phyloP scores from a whole-genome alignment of 495 filamentous ascomycete genomes.

The Trichoderma virens region DNA sequence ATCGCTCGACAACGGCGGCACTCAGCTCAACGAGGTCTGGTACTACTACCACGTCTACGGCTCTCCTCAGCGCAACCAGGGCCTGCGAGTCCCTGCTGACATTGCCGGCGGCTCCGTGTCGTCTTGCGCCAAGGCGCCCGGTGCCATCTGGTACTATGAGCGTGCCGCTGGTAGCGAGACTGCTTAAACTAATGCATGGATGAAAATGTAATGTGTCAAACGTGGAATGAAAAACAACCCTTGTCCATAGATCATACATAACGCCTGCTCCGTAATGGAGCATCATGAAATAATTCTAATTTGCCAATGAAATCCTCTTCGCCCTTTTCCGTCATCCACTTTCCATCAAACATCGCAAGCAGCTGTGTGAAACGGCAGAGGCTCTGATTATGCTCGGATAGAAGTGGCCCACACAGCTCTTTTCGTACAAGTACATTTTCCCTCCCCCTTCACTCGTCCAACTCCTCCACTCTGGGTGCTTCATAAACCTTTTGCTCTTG shows the following conservation, averaged over 20 bases:
- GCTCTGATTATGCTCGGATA: not conserved
- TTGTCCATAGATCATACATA: not conserved
- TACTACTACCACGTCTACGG: constrained; percentile 43
- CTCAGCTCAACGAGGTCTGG: constrained; percentile 40
- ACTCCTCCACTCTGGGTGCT: constrained; percentile 58
- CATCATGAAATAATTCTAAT: constrained; percentile 4
- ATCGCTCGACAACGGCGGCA: constrained; percentile 35
- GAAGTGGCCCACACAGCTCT: not conserved
- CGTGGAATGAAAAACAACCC: not conserved
- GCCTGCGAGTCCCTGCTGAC: constrained; percentile 31
- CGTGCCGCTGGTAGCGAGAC: constrained; percentile 23
- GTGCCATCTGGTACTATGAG: constrained; percentile 37
- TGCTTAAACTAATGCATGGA: not conserved
- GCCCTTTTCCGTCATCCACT: not conserved
- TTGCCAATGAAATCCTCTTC: not conserved
- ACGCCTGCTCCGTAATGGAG: not conserved
- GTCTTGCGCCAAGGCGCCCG: constrained; percentile 33
- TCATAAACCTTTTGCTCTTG: constrained; percentile 39
- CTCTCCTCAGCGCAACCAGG: constrained; percentile 33
- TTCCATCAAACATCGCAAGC: not conserved
- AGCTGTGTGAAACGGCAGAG: not conserved
- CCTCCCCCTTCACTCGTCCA: constrained; percentile 44
- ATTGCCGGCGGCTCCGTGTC: constrained; percentile 25
- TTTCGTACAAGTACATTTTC: not conserved
- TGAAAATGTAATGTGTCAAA: not conserved